Base-by-base conservation (phyloP, 768 basidiomycete species). In the button mushroom (Agaricus bisporus) region DNA sequence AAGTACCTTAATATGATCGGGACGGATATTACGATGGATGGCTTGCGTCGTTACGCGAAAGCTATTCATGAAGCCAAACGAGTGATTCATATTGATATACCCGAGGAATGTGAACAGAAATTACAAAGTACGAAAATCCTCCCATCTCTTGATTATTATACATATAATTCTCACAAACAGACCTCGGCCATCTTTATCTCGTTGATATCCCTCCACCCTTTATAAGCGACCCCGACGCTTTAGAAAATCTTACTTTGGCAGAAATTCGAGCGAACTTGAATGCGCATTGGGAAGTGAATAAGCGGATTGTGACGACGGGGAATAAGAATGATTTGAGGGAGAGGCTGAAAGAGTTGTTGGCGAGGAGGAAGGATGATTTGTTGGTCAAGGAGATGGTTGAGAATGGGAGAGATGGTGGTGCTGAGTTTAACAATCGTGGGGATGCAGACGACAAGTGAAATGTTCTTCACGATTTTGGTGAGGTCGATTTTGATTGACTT, bases 241-340 rank as follows among this genome's bases (percentile, higher is more conserved):
- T 78, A 56, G 48, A 63, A 12, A 62, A 65, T 10, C 70, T 85
- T 11, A 77, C 81, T 14, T 55, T 60, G 4, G 66, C 68, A 1
- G 81, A 80, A 0, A 68, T 86, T 28, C 74, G 73, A 57, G 70
- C 78, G 10, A 86, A 87, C 58, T 73, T 87, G 4, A 68, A 69
- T 17, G 83, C 75, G 1, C 83, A 86, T 59, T 75, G 80, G 1
- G 67, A 58, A 10, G 63, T 63, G 53, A 81, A 86, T 58, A 58
- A 70, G 18, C 59, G 58, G 0, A 75, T 85, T 35, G n/a, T 72
- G 17, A 63, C 72, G 0, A 63, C 68, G 14, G 84, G 83, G 0
- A 69, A 73, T 20, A 76, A 74, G 55, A 59, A 57, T 12, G 79
- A 83, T 61, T 73, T 86, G 73, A 66, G 64, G 4, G 69, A 70